Conservation (phyloP, 768 basidiomycete species). For the Boletus vermiculosoides region DNA sequence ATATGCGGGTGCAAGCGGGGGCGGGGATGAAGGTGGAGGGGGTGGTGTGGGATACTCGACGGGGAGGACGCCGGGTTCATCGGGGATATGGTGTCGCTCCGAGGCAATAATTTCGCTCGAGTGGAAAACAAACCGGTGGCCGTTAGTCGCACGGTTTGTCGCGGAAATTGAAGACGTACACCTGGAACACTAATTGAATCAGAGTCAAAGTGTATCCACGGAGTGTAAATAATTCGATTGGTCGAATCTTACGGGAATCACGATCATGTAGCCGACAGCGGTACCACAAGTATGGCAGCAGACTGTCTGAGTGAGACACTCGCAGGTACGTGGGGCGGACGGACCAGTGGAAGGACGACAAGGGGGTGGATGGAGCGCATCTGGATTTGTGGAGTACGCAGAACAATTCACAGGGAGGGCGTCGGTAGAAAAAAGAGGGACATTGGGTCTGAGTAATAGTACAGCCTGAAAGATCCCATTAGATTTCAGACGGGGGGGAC, state of each 20-base stretch:
- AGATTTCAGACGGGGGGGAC: background rate
- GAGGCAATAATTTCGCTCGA: constrained; percentile 61
- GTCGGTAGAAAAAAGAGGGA: constrained; percentile 82
- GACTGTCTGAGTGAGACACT: constrained; percentile 80
- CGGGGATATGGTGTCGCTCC: constrained; percentile 61
- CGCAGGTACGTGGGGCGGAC: constrained; percentile 60
- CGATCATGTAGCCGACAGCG: constrained; percentile 78
- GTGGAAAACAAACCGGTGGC: constrained; percentile 87
- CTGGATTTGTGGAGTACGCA: constrained; percentile 51
- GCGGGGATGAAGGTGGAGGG: constrained; percentile 31
- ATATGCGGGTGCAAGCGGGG: constrained; percentile 33
- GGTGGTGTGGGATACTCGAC: constrained; percentile 37
- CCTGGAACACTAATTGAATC: constrained; percentile 50
- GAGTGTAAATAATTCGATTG: constrained; percentile 2
- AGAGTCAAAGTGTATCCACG: constrained; percentile 12
- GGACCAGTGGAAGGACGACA: constrained; percentile 37
- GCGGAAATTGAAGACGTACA: constrained; percentile 71
- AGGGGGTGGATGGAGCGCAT: constrained; percentile 39
- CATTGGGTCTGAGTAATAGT: constrained; percentile 74
- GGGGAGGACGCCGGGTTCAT: constrained; percentile 62
- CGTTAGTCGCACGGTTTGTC: constrained; percentile 73
- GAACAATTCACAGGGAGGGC: constrained; percentile 77
- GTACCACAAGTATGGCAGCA: constrained; percentile 78
- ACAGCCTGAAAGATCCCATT: constrained; percentile 56
- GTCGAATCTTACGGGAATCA: constrained; percentile 49